A percentile compares a stretch with the other conserved stretches of the same genome.
phyloP scores from a whole-genome alignment of 768 basidiomycete species.

The Boletus coccyginus region DNA sequence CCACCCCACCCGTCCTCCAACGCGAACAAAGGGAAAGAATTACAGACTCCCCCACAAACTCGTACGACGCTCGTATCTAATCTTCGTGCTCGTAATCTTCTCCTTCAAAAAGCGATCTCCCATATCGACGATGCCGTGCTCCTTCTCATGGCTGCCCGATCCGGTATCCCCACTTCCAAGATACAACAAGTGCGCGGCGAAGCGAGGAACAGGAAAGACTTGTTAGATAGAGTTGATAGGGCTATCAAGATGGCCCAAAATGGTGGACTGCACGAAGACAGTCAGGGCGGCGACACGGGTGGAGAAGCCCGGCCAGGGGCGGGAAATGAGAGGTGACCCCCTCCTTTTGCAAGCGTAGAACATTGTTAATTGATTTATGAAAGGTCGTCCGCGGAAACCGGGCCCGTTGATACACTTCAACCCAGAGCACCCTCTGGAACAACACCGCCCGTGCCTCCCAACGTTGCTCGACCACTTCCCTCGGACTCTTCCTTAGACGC shows the following conservation, averaged over 20 bases:
- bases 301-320: neutral
- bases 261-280: slow-evolving; percentile 11
- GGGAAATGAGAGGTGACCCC: slow-evolving; percentile 12
- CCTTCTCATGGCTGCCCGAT: slow-evolving; percentile 30
- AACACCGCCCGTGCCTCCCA: neutral
- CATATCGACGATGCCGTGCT: slow-evolving; percentile 32
- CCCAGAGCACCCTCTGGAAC: slow-evolving; percentile 3
- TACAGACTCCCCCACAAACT: slow-evolving; percentile 10
- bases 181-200: slow-evolving; percentile 31
- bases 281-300: neutral
- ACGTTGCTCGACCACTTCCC: neutral
- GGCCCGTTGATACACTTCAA: neutral
- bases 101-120: slow-evolving; percentile 31
- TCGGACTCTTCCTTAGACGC: slow-evolving; percentile 10
- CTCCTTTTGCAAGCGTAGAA: slow-evolving; percentile 3
- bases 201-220: slow-evolving; percentile 31
- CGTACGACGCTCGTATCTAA: slow-evolving; percentile 24
- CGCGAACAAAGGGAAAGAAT: slow-evolving; percentile 9
- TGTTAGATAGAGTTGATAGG: slow-evolving; percentile 29
- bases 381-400: slow-evolving; percentile 11
- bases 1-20: slow-evolving; percentile 23
- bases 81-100: slow-evolving; percentile 31
- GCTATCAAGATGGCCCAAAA: slow-evolving; percentile 30
- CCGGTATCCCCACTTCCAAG: slow-evolving; percentile 29
- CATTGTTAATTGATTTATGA: slow-evolving; percentile 6